Percentiles rank a stretch among this genome's conserved stretches.
Conservation (phyloP, 305 asterid species). For the Fraxinus paxiana region DNA sequence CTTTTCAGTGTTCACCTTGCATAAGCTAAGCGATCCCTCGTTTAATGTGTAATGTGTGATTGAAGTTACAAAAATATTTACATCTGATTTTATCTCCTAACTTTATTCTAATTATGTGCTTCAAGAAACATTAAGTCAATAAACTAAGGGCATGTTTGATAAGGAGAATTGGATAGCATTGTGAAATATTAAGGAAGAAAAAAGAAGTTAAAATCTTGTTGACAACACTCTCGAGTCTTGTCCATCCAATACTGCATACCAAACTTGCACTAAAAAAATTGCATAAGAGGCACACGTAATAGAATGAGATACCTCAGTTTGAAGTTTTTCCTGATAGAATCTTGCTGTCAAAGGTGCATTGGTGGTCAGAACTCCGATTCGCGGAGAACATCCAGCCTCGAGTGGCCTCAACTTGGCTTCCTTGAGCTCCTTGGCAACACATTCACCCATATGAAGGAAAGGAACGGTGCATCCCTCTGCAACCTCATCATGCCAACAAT, state of each 20-base stretch:
- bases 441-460: slow-evolving; percentile 37
- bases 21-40: background rate
- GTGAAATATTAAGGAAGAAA: background rate
- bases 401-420: slow-evolving; percentile 57
- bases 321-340: slow-evolving; percentile 54
- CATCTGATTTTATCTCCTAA: background rate
- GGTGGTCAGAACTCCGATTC: slow-evolving; percentile 55
- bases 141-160: background rate
- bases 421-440: slow-evolving; percentile 48
- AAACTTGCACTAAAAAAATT: background rate
- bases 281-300: background rate
- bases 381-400: slow-evolving; percentile 51
- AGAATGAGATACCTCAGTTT: slow-evolving; percentile 42
- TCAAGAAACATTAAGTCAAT: background rate
- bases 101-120: background rate
- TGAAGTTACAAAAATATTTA: background rate
- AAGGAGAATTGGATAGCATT: background rate
- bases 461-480: slow-evolving; percentile 51
- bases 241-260: background rate
- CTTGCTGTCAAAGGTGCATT: slow-evolving; percentile 34
- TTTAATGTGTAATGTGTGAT: background rate
- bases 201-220: background rate
- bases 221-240: background rate
- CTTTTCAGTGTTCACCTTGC: background rate
- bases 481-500: slow-evolving; percentile 60